phyloP scores from a whole-genome alignment of 768 basidiomycete genomes.

The Lactifluus subvellereus region DNA sequence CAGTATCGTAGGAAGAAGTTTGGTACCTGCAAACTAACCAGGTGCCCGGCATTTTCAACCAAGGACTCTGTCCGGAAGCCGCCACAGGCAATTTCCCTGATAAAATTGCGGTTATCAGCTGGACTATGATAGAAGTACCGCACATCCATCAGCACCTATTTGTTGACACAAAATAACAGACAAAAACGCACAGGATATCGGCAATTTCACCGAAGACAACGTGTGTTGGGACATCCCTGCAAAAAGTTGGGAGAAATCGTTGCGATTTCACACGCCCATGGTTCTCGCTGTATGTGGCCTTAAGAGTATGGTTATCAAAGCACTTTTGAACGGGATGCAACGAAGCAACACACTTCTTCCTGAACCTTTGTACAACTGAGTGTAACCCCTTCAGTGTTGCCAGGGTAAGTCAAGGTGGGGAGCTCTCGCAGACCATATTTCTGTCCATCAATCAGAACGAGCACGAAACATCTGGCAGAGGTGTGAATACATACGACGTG shows the following conservation, averaged over 20 bases:
- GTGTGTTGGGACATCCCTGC: slow-evolving; percentile 20
- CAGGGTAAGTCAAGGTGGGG: slow-evolving; percentile 40
- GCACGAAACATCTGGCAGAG: background rate
- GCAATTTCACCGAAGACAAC: slow-evolving; percentile 17
- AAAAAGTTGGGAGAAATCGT: slow-evolving; percentile 17
- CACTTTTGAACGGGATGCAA: background rate
- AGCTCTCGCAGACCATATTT: slow-evolving; percentile 38
- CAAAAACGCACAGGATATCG: slow-evolving; percentile 15
- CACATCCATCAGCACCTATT: background rate
- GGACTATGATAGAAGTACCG: slow-evolving; percentile 4
- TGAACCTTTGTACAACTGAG: slow-evolving; percentile 43
- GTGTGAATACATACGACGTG: slow-evolving; percentile 36
- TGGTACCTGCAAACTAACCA: slow-evolving; percentile 5
- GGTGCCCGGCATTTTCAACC: slow-evolving; percentile 19
- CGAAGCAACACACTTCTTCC: slow-evolving; percentile 32
- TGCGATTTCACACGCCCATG: background rate
- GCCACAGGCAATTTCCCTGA: background rate
- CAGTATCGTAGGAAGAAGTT: background rate
- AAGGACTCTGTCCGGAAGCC: slow-evolving; percentile 12
- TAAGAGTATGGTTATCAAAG: background rate
- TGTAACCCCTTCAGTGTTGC: slow-evolving; percentile 41
- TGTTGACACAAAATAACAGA: background rate
- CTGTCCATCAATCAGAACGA: slow-evolving; percentile 27
- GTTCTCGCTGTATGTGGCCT: slow-evolving; percentile 14
- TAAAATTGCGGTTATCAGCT: slow-evolving; percentile 1